Percentiles rank a stretch among this genome's conserved stretches.
phyloP scores from a whole-genome alignment of 176 grass and related monocot genomes.

The Oryza officinalis region DNA sequence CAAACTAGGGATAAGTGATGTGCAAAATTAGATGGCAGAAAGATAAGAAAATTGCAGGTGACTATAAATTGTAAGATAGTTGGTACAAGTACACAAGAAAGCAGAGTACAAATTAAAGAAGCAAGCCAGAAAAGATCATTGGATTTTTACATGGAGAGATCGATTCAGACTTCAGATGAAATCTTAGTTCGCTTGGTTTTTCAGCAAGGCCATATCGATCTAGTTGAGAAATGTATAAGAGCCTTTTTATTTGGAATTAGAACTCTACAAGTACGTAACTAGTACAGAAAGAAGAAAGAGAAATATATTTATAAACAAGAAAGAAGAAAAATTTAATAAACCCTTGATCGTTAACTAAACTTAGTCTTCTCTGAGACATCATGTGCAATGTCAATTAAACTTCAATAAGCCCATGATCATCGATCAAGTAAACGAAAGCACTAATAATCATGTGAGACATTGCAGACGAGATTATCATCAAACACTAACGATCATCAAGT shows the following conservation, averaged over 20 bases:
- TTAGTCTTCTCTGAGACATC: not conserved
- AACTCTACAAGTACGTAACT: no score
- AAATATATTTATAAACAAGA: no score
- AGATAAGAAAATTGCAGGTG: not conserved
- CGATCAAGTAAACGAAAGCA: no score
- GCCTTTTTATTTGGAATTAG: not conserved
- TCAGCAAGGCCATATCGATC: not conserved
- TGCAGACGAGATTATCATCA: no score
- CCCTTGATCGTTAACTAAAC: not conserved
- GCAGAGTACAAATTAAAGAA: not conserved
- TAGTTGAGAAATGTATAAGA: not conserved
- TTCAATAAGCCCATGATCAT: not conserved
- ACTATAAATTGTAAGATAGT: not conserved
- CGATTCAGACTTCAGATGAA: not conserved
- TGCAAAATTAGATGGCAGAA: not conserved
- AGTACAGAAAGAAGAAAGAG: not conserved
- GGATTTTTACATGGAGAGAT: not conserved
- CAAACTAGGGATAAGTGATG: not conserved
- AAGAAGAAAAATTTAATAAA: not conserved
- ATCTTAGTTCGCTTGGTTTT: not conserved
- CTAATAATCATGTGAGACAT: no score
- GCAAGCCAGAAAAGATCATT: not conserved
- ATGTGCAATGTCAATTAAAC: not conserved
- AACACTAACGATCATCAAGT: not conserved
- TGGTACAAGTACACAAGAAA: not conserved